phyloP scores from a whole-genome alignment of 139 green algal genomes.

The Ostreobium quekettii region DNA sequence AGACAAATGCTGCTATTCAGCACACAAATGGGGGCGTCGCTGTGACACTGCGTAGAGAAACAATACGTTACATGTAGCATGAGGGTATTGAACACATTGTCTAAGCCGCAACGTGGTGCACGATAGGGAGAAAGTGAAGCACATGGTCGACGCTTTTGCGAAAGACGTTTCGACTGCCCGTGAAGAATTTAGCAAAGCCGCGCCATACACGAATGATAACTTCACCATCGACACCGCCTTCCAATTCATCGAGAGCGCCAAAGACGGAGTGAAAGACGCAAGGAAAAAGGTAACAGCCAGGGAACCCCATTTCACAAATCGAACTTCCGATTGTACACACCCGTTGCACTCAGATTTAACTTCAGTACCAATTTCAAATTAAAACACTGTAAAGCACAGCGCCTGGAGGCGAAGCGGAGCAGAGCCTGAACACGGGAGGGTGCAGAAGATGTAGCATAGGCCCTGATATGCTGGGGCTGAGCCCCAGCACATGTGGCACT shows the following conservation, averaged over 20 bases:
- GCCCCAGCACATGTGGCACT: no score
- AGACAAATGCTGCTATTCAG: neutral
- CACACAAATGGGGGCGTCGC: neutral
- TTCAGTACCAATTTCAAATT: no score
- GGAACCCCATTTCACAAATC: no score
- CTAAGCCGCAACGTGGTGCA: neutral
- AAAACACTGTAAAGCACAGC: neutral
- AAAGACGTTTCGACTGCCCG: slow-evolving; percentile 47
- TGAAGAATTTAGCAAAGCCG: slow-evolving; percentile 51
- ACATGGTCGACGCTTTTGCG: slow-evolving; percentile 70
- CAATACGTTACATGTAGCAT: neutral
- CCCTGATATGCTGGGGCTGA: neutral
- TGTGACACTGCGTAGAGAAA: neutral
- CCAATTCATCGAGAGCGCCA: slow-evolving; percentile 32
- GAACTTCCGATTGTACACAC: no score
- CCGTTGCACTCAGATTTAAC: no score
- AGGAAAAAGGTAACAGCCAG: slow-evolving; percentile 25
- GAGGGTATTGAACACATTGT: neutral
- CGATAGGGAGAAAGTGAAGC: slow-evolving; percentile 47
- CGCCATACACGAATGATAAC: slow-evolving; percentile 39
- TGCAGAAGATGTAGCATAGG: neutral
- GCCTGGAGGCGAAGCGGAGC: neutral
- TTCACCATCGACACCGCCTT: slow-evolving; percentile 23
- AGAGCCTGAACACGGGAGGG: neutral
- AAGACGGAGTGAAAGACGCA: slow-evolving; percentile 25